Percentiles rank a stretch among this genome's conserved stretches.
These are phyloP conservation scores for Gyromitra esculenta DNA, from an alignment of 2,329 filamentous ascomycete species.

Conservation along the genomic window DNA sequence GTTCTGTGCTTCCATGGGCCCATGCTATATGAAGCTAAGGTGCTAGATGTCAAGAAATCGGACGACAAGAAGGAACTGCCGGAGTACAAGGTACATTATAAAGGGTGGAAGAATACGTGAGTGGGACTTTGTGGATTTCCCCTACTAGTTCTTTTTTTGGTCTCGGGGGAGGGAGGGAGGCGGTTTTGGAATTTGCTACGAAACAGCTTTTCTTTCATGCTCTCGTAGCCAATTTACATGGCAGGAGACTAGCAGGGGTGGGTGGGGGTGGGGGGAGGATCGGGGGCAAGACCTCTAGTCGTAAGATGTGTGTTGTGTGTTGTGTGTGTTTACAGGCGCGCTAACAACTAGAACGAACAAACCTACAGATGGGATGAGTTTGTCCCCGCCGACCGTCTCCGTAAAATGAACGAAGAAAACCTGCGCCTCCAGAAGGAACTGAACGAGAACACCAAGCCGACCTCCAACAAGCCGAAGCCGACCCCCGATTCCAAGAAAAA, in stretches of 20 bases:
- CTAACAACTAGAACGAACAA: constrained; percentile 33
- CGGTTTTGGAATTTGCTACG: constrained; percentile 38
- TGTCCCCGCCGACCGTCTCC: constrained; percentile 91
- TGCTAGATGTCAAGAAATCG: constrained; percentile 77
- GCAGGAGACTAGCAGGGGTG: constrained; percentile 25
- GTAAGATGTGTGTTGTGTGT: constrained; percentile 20
- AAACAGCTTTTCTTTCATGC: constrained; percentile 30
- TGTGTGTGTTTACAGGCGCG: constrained; percentile 19
- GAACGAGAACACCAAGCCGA: constrained; percentile 59
- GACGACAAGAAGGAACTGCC: constrained; percentile 78
- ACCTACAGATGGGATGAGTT: constrained; percentile 88
- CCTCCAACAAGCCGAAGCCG: constrained; percentile 60
- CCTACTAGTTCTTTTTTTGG: not conserved
- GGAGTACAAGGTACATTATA: constrained; percentile 96
- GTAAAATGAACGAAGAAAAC: constrained; percentile 95
- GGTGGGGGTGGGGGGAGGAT: not conserved
- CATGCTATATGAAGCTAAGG: constrained; percentile 96
- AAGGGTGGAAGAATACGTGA: constrained; percentile 98
- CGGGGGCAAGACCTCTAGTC: constrained; percentile 15
- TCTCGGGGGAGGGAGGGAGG: not conserved
- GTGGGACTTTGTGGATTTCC: constrained; percentile 60
- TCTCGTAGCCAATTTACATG: constrained; percentile 19
- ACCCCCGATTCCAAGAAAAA: constrained; percentile 55
- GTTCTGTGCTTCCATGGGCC: constrained; percentile 98
- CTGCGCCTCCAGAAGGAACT: constrained; percentile 71